A percentile compares a stretch with the other conserved stretches of the same genome.
Evolutionary conservation across 441 rosid species (phyloP).

Genomic region (Monsonia emarginata): DNA sequence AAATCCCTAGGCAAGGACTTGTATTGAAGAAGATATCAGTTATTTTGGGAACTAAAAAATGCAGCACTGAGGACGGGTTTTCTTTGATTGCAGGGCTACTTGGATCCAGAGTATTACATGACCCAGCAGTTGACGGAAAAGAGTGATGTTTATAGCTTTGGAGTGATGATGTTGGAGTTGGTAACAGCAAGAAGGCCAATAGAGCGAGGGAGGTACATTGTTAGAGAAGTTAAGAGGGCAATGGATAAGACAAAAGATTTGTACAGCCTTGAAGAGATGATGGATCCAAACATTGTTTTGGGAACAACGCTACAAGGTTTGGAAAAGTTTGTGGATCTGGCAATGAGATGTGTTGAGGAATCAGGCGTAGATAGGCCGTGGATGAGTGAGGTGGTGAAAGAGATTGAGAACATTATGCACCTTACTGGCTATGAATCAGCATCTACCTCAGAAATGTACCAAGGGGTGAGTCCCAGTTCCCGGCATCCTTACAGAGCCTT

Average conservation of each 20-base stretch:
- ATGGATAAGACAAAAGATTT: slow-evolving; percentile 48
- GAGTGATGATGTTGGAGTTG: slow-evolving; percentile 66
- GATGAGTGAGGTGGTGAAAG: slow-evolving; percentile 70
- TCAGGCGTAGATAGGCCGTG: slow-evolving; percentile 51
- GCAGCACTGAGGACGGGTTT: neutral
- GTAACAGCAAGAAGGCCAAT: slow-evolving; percentile 51
- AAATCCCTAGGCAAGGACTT: too few species aligned
- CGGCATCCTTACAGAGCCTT: slow-evolving; percentile 30
- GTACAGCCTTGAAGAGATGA: slow-evolving; percentile 44
- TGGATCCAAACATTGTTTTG: slow-evolving; percentile 42
- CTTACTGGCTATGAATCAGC: slow-evolving; percentile 57
- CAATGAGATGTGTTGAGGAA: slow-evolving; percentile 57
- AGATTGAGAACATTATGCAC: slow-evolving; percentile 57
- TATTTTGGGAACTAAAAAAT: neutral
- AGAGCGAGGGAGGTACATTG: slow-evolving; percentile 60
- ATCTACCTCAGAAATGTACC: slow-evolving; percentile 38
- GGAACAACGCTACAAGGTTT: slow-evolving; percentile 41
- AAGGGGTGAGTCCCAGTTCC: slow-evolving; percentile 20
- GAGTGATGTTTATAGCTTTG: slow-evolving; percentile 84
- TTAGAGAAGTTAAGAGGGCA: slow-evolving; percentile 44
- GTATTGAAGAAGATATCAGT: too few species aligned
- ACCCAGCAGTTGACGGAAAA: slow-evolving; percentile 77
- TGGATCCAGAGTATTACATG: slow-evolving; percentile 90
- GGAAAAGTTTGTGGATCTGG: slow-evolving; percentile 48
- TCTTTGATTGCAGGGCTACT: slow-evolving; percentile 35